phyloP scores from a whole-genome alignment of 2,329 filamentous ascomycete species.

The Diplodia scrobiculata region DNA sequence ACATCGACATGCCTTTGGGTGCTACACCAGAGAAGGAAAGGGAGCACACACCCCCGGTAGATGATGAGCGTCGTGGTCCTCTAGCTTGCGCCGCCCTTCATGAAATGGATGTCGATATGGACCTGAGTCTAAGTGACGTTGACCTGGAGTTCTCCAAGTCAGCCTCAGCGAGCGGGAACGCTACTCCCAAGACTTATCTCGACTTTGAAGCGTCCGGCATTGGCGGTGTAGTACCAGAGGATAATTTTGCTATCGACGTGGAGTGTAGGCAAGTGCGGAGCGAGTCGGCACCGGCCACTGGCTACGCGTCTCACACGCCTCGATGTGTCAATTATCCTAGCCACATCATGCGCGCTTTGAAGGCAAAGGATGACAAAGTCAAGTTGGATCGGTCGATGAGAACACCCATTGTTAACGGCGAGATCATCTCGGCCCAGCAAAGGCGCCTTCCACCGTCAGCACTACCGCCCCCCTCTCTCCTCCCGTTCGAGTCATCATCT shows the following conservation, averaged over 20 bases:
- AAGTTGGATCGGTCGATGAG: background rate
- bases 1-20: constrained; percentile 10
- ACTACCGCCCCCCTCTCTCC: constrained; percentile 51
- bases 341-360: constrained; percentile 9
- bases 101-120: constrained; percentile 17
- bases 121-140: background rate
- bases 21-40: background rate
- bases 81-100: constrained; percentile 11
- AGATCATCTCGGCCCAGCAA: constrained; percentile 65
- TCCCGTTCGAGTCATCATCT: constrained; percentile 45
- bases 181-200: background rate
- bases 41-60: background rate
- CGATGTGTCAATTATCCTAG: constrained; percentile 6
- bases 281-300: background rate
- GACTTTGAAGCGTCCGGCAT: constrained; percentile 57
- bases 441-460: constrained; percentile 57
- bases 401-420: background rate
- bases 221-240: constrained; percentile 62
- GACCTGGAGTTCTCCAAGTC: background rate
- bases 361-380: background rate
- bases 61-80: constrained; percentile 20
- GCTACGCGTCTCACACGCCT: background rate
- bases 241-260: constrained; percentile 59
- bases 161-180: background rate
- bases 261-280: constrained; percentile 30